phyloP scores from a whole-genome alignment of 108 stramenopile genomes.

The Phaeodactylum tricornutum region DNA sequence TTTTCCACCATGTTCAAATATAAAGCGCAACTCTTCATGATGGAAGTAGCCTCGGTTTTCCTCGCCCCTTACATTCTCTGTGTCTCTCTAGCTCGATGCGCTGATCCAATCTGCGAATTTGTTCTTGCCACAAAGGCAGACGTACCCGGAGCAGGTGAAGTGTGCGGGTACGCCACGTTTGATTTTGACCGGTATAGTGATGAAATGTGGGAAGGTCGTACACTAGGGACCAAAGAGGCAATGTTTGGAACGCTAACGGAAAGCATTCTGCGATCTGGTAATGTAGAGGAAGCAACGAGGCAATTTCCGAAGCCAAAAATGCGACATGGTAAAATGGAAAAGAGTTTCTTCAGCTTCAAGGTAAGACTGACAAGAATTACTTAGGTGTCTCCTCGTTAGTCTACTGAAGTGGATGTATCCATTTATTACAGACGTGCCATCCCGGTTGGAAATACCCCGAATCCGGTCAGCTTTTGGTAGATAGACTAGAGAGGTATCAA shows the following conservation, averaged over 20 bases:
- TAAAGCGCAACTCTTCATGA: conserved; percentile 71
- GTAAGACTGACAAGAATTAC: conserved; percentile 6
- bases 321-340: conserved; percentile 73
- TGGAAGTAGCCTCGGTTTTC: conserved; percentile 72
- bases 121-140: conserved; percentile 64
- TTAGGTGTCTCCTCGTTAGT: no score
- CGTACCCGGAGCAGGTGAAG: conserved; percentile 78
- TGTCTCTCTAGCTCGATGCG: conserved; percentile 75
- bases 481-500: conserved; percentile 43
- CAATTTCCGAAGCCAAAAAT: conserved; percentile 47
- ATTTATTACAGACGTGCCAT: conserved; percentile 39
- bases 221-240: conserved; percentile 15
- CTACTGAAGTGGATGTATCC: no score
- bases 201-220: conserved; percentile 62
- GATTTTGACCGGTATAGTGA: conserved; percentile 82
- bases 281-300: conserved; percentile 28
- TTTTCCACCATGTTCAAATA: conserved; percentile 73
- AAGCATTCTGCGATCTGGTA: conserved; percentile 19
- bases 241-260: conserved; percentile 12
- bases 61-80: conserved; percentile 84
- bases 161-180: conserved; percentile 87
- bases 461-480: conserved; percentile 47
- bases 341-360: conserved; percentile 69
- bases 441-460: conserved; percentile 52
- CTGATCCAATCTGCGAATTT: conserved; percentile 76